phyloP scores from a whole-genome alignment of 2,329 filamentous ascomycete species.

The Pseudogymnoascus sp. region DNA sequence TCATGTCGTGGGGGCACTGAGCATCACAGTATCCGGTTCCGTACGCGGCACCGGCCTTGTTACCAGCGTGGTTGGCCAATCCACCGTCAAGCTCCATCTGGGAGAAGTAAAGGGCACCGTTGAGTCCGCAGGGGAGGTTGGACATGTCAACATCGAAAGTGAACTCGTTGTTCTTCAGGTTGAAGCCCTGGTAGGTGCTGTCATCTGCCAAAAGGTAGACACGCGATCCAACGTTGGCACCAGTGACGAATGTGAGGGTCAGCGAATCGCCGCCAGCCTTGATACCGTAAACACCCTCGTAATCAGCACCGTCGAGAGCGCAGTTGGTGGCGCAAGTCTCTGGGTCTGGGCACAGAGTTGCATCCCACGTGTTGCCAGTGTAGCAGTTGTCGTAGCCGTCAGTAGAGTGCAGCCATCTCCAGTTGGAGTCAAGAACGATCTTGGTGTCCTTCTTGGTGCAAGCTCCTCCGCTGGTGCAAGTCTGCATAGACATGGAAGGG shows the following conservation, averaged over 20 bases:
- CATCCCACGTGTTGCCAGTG: conserved; percentile 34
- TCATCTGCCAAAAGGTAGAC: conserved; percentile 56
- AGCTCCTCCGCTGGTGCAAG: conserved; percentile 37
- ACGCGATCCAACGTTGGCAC: conserved; percentile 43
- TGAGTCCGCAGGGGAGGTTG: conserved; percentile 57
- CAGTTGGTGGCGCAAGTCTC: conserved; percentile 39
- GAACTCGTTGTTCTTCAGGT: conserved; percentile 58
- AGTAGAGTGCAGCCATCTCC: conserved; percentile 45
- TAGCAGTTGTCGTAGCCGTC: conserved; percentile 29
- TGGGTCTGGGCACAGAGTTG: conserved; percentile 34
- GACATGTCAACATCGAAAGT: conserved; percentile 64
- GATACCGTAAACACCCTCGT: conserved; percentile 43
- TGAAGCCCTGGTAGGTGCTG: conserved; percentile 55
- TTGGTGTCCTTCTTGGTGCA: conserved; percentile 40
- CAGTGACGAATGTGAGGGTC: conserved; percentile 48
- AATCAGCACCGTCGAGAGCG: conserved; percentile 45
- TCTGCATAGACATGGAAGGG: conserved; percentile 42
- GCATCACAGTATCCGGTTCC: conserved; percentile 57
- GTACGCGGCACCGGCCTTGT: conserved; percentile 48
- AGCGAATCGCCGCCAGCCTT: conserved; percentile 42
- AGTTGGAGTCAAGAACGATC: conserved; percentile 46
- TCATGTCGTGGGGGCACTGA: conserved; percentile 43
- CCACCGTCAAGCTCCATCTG: conserved; percentile 56
- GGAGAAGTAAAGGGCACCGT: conserved; percentile 59
- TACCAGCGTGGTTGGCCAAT: conserved; percentile 38